Conservation (phyloP, 768 basidiomycete genomes). For the Phylloporus scabripes region DNA sequence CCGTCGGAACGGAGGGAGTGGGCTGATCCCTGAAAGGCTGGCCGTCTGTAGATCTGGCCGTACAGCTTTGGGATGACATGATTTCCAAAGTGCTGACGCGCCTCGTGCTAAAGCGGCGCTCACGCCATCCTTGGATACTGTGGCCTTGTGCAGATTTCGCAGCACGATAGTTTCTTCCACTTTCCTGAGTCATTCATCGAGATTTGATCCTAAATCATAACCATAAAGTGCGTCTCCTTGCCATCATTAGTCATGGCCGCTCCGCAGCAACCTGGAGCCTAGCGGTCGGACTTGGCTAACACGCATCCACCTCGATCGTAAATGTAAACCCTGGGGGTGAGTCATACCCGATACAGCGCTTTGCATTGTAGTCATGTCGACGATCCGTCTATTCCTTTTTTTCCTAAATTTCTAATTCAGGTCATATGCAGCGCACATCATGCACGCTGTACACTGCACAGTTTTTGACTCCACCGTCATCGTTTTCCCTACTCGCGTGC, state of each 20-base stretch:
- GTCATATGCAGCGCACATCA: background rate
- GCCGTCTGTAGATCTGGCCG: background rate
- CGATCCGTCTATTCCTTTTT: background rate
- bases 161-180: background rate
- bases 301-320: background rate
- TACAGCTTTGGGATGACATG: background rate
- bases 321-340: background rate
- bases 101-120: background rate
- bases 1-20: background rate
- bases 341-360: background rate
- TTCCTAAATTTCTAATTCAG: background rate
- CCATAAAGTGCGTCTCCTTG: background rate
- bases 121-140: background rate
- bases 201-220: background rate
- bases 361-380: background rate
- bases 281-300: background rate
- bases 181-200: background rate
- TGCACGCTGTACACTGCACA: background rate
- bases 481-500: background rate
- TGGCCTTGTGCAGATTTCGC: background rate
- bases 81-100: background rate
- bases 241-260: background rate
- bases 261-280: background rate
- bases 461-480: background rate
- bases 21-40: background rate